phyloP scores from a whole-genome alignment of 2,329 filamentous ascomycete genomes.

The Xylaria sp. region DNA sequence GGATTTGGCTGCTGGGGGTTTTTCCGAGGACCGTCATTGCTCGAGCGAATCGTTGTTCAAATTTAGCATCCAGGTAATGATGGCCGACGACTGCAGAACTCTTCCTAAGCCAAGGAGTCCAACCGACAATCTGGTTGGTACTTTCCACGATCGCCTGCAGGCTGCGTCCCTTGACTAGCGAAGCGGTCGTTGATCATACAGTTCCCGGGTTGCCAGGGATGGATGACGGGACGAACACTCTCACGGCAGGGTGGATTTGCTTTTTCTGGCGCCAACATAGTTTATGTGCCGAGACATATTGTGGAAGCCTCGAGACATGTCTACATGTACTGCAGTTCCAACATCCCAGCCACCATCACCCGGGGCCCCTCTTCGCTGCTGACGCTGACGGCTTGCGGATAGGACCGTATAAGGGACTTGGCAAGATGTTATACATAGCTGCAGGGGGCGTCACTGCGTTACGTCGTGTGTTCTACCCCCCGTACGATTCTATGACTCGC shows the following conservation, averaged over 20 bases:
- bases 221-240: not conserved
- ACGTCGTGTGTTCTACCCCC: slow-evolving; percentile 1
- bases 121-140: not conserved
- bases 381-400: not conserved
- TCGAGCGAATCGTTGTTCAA: not conserved
- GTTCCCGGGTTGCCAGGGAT: slow-evolving; percentile 1
- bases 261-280: too few relatives aligned
- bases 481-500: not conserved
- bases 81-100: not conserved
- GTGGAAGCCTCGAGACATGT: slow-evolving; percentile 2
- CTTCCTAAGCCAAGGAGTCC: not conserved
- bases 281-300: slow-evolving; percentile 1
- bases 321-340: not conserved
- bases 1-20: too few relatives aligned
- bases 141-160: not conserved
- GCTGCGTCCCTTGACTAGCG: slow-evolving; percentile 1
- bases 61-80: not conserved
- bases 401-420: not conserved
- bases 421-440: slow-evolving; percentile 7
- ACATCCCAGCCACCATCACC: slow-evolving; percentile 4
- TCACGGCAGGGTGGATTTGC: not conserved
- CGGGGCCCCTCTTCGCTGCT: not conserved
- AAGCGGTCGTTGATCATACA: slow-evolving; percentile 1
- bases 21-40: not conserved
- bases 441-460: not conserved